Percentiles rank a stretch among this genome's conserved stretches.
Conservation (phyloP, 2,329 filamentous ascomycete genomes). For the Curvularia sp. region DNA sequence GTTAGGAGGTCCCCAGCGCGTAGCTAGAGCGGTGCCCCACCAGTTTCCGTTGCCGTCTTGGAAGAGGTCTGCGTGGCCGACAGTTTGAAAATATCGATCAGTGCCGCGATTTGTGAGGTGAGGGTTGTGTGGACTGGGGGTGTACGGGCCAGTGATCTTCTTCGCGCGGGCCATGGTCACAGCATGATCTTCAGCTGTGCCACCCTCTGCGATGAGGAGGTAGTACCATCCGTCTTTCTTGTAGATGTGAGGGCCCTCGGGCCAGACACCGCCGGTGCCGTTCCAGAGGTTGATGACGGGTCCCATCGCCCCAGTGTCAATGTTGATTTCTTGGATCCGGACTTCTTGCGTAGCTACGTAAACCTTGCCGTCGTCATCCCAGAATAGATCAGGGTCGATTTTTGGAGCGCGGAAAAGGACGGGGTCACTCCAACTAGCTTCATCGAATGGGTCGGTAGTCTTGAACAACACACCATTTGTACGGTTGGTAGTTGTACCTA, state of each 20-base stretch:
- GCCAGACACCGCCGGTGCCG: conserved; percentile 31
- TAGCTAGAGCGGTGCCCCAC: conserved; percentile 38
- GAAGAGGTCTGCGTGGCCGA: conserved; percentile 42
- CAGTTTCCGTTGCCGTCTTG: conserved; percentile 32
- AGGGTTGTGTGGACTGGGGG: conserved; percentile 45
- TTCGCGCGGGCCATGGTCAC: conserved; percentile 47
- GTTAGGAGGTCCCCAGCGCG: conserved; percentile 24
- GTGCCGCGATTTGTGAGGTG: conserved; percentile 47
- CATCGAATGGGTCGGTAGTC: conserved; percentile 23
- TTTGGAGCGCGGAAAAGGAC: conserved; percentile 31
- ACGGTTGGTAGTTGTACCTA: conserved; percentile 2
- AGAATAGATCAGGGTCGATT: conserved; percentile 62
- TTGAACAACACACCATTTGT: conserved; percentile 22
- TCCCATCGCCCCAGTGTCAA: conserved; percentile 42
- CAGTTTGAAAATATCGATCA: conserved; percentile 44
- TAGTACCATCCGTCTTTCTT: conserved; percentile 46
- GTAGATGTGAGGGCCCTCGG: conserved; percentile 51
- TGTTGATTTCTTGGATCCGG: conserved; percentile 36
- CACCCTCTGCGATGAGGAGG: conserved; percentile 44
- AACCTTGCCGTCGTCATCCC: conserved; percentile 62
- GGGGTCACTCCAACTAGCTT: conserved; percentile 27
- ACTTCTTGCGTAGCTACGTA: conserved; percentile 50
- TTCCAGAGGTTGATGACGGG: conserved; percentile 33
- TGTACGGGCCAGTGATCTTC: conserved; percentile 47
- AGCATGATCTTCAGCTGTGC: conserved; percentile 44